Evolutionary conservation across 2,329 filamentous ascomycete species (phyloP).

Genomic region (Cytospora leucostoma): DNA sequence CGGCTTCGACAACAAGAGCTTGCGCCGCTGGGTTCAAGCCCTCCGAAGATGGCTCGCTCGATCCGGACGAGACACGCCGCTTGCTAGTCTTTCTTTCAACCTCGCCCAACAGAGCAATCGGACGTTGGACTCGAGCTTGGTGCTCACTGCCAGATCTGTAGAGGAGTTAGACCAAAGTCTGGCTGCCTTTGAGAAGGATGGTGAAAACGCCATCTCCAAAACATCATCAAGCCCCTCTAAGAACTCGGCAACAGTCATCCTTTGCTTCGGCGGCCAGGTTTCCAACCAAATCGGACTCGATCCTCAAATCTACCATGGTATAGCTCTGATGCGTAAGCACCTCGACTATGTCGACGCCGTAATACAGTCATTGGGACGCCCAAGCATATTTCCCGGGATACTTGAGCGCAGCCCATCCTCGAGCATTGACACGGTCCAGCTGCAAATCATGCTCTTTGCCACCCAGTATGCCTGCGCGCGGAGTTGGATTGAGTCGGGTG

Average conservation of each 20-base stretch:
- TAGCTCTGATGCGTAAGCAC: slow-evolving; percentile 31
- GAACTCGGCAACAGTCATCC: not conserved
- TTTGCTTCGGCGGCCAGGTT: slow-evolving; percentile 31
- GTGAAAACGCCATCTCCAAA: not conserved
- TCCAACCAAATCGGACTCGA: slow-evolving; percentile 38
- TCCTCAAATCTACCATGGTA: slow-evolving; percentile 34
- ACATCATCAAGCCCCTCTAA: no score
- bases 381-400: slow-evolving; percentile 38
- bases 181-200: not conserved
- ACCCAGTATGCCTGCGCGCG: slow-evolving; percentile 41
- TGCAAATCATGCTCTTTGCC: slow-evolving; percentile 45
- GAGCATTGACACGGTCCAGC: slow-evolving; percentile 16
- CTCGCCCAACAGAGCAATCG: not conserved
- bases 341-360: slow-evolving; percentile 31
- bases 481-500: slow-evolving; percentile 41
- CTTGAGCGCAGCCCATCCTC: slow-evolving; percentile 35
- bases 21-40: no score
- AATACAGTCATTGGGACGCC: slow-evolving; percentile 26
- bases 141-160: slow-evolving; percentile 34
- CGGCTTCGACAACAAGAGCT: no score
- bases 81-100: no score
- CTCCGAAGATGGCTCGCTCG: no score
- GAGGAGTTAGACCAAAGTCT: slow-evolving; percentile 30
- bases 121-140: not conserved
- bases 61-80: no score